phyloP scores from a whole-genome alignment of 2,329 filamentous ascomycete genomes.

The Colletotrichum cordylinicola region DNA sequence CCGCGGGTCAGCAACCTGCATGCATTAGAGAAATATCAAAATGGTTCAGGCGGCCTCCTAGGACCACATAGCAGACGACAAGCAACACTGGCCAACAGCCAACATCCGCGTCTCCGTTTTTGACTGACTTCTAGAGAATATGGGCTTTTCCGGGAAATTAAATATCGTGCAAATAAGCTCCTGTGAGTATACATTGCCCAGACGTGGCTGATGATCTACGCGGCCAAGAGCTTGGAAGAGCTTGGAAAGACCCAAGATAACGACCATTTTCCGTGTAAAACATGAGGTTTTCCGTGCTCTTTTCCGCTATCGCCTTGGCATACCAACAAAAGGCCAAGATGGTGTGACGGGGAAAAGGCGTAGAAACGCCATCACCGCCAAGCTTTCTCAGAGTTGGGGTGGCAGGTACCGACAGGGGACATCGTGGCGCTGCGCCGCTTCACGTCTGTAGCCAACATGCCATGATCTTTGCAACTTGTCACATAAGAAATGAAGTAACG shows the following conservation, averaged over 20 bases:
- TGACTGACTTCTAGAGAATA: not conserved
- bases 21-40: not conserved
- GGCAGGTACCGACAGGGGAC: not conserved
- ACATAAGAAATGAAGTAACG: not conserved
- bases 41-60: not conserved
- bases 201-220: not conserved
- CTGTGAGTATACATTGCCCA: not conserved
- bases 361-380: not conserved
- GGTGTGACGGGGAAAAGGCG: not conserved
- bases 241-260: not conserved
- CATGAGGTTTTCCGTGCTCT: not conserved
- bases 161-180: not conserved
- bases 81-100: not conserved
- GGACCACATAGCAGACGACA: not conserved
- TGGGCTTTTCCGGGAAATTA: not conserved
- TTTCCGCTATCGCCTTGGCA: constrained; percentile 16
- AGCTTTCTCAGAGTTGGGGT: not conserved
- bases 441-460: not conserved
- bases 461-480: not conserved
- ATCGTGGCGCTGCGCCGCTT: not conserved
- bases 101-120: not conserved
- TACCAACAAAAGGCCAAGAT: not conserved
- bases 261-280: not conserved
- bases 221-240: not conserved
- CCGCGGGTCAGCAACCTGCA: not conserved